Evolutionary conservation across 345 rosid genomes (phyloP), one percentile per base, ranked within the genome.

Genomic region (Populus alba): DNA sequence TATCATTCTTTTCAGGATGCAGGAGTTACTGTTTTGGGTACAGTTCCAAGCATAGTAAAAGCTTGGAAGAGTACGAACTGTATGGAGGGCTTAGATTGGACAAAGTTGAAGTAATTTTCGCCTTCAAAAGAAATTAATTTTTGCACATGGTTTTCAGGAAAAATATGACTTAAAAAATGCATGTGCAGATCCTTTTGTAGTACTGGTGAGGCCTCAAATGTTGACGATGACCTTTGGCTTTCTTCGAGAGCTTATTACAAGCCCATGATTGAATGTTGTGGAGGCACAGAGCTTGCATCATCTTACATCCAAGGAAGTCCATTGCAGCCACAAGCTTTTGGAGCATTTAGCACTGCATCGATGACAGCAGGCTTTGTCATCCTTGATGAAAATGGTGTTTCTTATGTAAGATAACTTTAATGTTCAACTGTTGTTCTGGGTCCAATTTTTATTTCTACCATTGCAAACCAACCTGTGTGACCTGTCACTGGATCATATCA

Each of bases 151-250:
- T 62, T 13, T 75, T 51, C 12, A 8, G 25, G 29, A 79, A 80
- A 71, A 38, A 81, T 41, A 41, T 43, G 74, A 71, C 22, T 68
- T 25, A 7, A 23, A 31, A 27, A 59, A 22, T 49, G 51, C 71
- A 38, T n/a, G 47, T 75, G 66, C 86, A 95, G 98, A 78, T 62
- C 77, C 51, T 89, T 92, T 79, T 87, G 84, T 47, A 85, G 91
- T 39, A 85, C 92, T 29, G 99, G 99, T 61, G 99, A 95, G 88
- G 82, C 96, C 75, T 95, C 99, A 22, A 91, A 87, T 79, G 90
- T 90, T 53, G 96, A 95, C 57, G 98, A 95, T 43, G 96, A 90
- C 86, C 97, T 95, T 57, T 95, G 98, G 99, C 97, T 95, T 69
- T 93, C 98, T 70, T 95, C 97, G 15, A 91, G 85, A 85, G 80